Evolutionary conservation across 2,329 filamentous ascomycete genomes (phyloP), one percentile per base, ranked within the genome.

Genomic region (Pseudonectria buxi): DNA sequence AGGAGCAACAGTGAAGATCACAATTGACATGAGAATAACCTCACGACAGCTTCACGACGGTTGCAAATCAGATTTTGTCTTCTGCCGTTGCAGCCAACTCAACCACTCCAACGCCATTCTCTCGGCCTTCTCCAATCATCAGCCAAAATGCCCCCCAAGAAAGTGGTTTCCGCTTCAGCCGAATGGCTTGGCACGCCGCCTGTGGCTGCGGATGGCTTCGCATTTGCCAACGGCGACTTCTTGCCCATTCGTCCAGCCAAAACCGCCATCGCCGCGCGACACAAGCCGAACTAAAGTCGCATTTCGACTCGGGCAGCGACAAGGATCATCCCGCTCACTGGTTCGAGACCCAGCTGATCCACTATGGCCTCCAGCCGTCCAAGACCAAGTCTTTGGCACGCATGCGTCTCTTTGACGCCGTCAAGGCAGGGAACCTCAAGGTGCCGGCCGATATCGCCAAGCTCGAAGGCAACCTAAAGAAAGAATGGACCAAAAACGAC

Each of bases 321-420:
- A 63, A 59, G 28, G 72, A 79, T 46, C 67, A 67, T 28, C 68
- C 74, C 1, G 74, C 65, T 1, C 74, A 80, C 43, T 82, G 71
- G 71, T 81, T 76, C 39, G 69, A 76, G 42, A 75, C 77, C 0
- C 76, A 82, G 43, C 64, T 81, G 10, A 56, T 77, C 4, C 78
- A 82, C 55, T 81, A 81, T 56, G 76, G 74, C 1, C 61, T 82
- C 0, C 62, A 61, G 6, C 64, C 67, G 0, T 75, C 72, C 13
- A 76, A 75, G 47, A 65, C 67, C 29, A 81, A 81, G 56, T 67
- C 72, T 14, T 67, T 69, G 1, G 76, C 76, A 9, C 74, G 76
- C 37, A 69, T 77, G 59, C 61, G 76, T 3, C 57, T 83, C 12
- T 64, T 72, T n/a, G 70, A 77, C 43, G 74, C 75, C 7, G 50